phyloP scores from a whole-genome alignment of 2,329 filamentous ascomycete species.

The Cadophora sp. region DNA sequence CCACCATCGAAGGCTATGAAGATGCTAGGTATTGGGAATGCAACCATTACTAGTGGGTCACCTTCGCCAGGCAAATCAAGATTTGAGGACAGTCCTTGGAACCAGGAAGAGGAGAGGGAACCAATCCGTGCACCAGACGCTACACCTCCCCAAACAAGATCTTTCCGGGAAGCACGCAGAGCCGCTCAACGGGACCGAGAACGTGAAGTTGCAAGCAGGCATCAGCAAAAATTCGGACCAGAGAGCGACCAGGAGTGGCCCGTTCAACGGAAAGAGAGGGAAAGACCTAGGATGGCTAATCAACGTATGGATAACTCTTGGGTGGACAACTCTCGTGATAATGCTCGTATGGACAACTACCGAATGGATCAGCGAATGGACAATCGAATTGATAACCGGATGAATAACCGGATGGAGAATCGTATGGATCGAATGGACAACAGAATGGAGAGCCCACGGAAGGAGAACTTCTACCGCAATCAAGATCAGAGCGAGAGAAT shows the following conservation, averaged over 20 bases:
- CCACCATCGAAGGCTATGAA: constrained; percentile 62
- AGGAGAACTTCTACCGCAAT: constrained; percentile 18
- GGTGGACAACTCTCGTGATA: constrained; percentile 10
- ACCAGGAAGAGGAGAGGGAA: constrained; percentile 38
- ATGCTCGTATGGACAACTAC: constrained; percentile 13
- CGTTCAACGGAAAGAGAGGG: constrained; percentile 26
- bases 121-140: constrained; percentile 21
- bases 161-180: constrained; percentile 42
- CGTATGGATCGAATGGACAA: constrained; percentile 11
- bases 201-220: constrained; percentile 37
- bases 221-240: constrained; percentile 32
- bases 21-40: constrained; percentile 62
- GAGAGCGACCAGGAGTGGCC: constrained; percentile 32
- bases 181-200: constrained; percentile 44
- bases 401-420: constrained; percentile 7
- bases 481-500: constrained; percentile 32
- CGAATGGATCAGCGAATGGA: constrained; percentile 5
- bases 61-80: constrained; percentile 48
- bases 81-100: constrained; percentile 38
- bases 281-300: constrained; percentile 14
- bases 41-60: constrained; percentile 48
- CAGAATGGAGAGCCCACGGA: constrained; percentile 4
- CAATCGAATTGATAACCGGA: not conserved
- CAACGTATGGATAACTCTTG: constrained; percentile 14
- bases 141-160: constrained; percentile 37